Evolutionary conservation across 2,329 filamentous ascomycete species (phyloP).

Genomic region (Claviceps sorghi): DNA sequence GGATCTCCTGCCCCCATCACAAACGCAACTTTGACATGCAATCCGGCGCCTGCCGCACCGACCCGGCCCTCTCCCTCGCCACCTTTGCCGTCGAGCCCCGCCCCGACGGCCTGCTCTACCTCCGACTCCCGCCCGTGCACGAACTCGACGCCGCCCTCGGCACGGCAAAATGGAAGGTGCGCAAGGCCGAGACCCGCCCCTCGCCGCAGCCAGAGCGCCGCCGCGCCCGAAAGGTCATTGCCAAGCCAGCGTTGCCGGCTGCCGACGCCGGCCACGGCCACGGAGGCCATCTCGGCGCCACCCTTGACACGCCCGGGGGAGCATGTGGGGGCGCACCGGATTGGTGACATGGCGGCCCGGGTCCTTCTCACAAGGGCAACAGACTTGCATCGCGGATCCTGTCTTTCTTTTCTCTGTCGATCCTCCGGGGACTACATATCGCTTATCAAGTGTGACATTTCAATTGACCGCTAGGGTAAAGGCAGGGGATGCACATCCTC

Average conservation of each 20-base stretch:
- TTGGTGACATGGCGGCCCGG: constrained; percentile 25
- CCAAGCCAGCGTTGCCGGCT: constrained; percentile 13
- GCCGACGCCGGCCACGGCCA: constrained; percentile 13
- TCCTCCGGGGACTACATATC: no score
- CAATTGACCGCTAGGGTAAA: no score
- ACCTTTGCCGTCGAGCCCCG: constrained; percentile 67
- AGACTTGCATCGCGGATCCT: no score
- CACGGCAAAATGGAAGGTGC: constrained; percentile 65
- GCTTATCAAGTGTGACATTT: no score
- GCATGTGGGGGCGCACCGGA: constrained; percentile 29
- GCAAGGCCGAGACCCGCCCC: constrained; percentile 46
- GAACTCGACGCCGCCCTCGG: constrained; percentile 70
- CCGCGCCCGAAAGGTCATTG: constrained; percentile 21
- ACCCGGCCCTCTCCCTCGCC: constrained; percentile 62
- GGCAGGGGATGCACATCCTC: no score
- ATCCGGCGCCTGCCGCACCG: constrained; percentile 59
- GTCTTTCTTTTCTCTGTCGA: no score
- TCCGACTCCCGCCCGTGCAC: constrained; percentile 64
- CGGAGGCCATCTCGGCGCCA: constrained; percentile 14
- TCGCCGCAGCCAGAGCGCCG: constrained; percentile 10
- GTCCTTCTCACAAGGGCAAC: no score
- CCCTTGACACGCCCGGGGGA: constrained; percentile 10
- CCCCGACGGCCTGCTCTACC: constrained; percentile 59
- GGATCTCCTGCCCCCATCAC: constrained; percentile 76
- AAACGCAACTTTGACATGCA: constrained; percentile 77